These are phyloP conservation scores for Grosmannia serpens DNA, from an alignment of 2,329 filamentous ascomycete species.

Conservation along the genomic window DNA sequence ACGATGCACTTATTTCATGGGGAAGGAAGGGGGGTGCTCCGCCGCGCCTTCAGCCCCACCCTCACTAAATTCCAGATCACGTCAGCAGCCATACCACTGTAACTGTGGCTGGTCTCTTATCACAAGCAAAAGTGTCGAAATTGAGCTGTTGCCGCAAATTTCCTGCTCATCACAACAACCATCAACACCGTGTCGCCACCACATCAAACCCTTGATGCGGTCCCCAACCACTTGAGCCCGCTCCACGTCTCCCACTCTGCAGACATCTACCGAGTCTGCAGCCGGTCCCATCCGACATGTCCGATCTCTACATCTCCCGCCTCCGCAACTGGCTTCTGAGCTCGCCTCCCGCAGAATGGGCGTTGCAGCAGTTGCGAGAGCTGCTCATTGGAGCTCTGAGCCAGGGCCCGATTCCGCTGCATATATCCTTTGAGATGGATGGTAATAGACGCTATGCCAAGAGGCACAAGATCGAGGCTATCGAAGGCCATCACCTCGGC, in stretches of 20 bases:
- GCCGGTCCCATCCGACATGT: conserved; percentile 26
- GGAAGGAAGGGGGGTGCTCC: not conserved
- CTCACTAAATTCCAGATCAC: not conserved
- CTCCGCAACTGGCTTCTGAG: conserved; percentile 61
- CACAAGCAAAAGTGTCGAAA: not conserved
- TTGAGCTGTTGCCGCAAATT: not conserved
- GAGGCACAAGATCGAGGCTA: conserved; percentile 83
- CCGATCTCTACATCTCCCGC: conserved; percentile 39
- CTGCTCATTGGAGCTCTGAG: conserved; percentile 78
- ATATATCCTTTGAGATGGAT: conserved; percentile 99
- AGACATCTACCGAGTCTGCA: not conserved
- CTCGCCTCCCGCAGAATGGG: conserved; percentile 87
- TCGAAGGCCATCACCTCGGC: conserved; percentile 90
- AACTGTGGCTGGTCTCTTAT: not conserved
- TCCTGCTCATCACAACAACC: not conserved
- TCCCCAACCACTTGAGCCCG: not conserved
- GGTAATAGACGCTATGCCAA: conserved; percentile 90
- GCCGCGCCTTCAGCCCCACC: not conserved
- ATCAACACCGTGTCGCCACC: not conserved
- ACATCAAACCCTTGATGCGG: not conserved
- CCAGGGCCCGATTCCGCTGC: conserved; percentile 84
- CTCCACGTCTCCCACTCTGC: not conserved
- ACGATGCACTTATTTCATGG: not conserved
- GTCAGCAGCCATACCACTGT: not conserved
- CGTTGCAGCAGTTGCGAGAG: conserved; percentile 65